These are phyloP conservation scores for Pythium rhizo-oryzae DNA, from an alignment of 352 stramenopile genomes.

Conservation along the genomic window DNA sequence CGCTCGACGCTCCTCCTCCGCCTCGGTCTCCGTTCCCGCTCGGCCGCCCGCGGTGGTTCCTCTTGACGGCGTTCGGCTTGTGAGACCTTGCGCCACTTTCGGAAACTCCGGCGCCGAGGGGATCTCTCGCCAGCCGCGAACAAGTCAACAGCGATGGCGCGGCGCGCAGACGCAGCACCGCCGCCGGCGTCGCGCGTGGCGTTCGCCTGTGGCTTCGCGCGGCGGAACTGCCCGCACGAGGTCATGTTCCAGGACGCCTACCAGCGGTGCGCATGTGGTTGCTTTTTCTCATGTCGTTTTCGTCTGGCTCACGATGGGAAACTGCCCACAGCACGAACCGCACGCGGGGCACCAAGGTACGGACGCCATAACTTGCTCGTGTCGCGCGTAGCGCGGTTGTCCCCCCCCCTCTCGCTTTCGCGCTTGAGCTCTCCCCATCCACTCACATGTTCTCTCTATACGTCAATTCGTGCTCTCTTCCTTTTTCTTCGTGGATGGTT, in stretches of 20 bases:
- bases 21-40: too few relatives aligned
- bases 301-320: too few relatives aligned
- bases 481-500: background rate
- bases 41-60: too few relatives aligned
- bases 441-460: background rate
- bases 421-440: background rate
- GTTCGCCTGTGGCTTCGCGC: conserved; percentile 13
- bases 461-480: too few relatives aligned
- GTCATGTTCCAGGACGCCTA: conserved; percentile 19
- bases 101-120: background rate
- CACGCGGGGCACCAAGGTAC: conserved; percentile 31
- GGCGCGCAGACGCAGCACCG: too few relatives aligned
- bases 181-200: background rate
- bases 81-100: background rate
- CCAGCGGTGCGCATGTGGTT: conserved; percentile 10
- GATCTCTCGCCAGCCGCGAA: background rate
- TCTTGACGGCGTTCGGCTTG: too few relatives aligned
- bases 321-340: conserved; percentile 23
- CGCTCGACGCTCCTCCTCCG: too few relatives aligned
- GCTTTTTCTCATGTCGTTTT: too few relatives aligned
- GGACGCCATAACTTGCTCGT: background rate
- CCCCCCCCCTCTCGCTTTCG: background rate
- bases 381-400: too few relatives aligned
- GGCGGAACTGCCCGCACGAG: conserved; percentile 13
- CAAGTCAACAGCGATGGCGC: background rate